These are phyloP conservation scores for Penicillium chermesinum DNA, from an alignment of 495 filamentous ascomycete species.

Conservation along the genomic window DNA sequence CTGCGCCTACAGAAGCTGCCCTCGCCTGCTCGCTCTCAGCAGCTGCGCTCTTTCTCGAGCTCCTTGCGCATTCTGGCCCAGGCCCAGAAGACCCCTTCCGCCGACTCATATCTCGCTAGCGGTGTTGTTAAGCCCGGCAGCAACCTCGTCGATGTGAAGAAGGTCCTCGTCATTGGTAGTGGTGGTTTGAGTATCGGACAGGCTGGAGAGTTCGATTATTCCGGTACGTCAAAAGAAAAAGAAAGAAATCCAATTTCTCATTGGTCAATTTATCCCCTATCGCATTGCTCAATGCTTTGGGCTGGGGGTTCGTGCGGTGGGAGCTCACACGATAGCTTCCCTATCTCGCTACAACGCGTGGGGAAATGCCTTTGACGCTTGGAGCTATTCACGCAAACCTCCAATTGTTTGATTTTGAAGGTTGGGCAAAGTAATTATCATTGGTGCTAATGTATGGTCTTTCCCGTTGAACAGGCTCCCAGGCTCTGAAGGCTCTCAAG, in stretches of 20 bases:
- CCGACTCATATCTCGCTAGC: slow-evolving; percentile 83
- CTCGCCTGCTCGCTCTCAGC: slow-evolving; percentile 37
- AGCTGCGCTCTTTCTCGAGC: slow-evolving; percentile 44
- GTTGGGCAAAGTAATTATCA: not conserved
- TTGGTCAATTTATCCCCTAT: not conserved
- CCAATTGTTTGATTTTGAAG: not conserved
- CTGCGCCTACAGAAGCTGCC: slow-evolving; percentile 39
- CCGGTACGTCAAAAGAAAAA: slow-evolving; percentile 55
- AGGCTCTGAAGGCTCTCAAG: slow-evolving; percentile 93
- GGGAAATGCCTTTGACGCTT: not conserved
- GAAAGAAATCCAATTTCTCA: too few species aligned
- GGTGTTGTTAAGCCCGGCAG: slow-evolving; percentile 69
- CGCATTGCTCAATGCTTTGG: not conserved
- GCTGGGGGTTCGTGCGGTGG: not conserved
- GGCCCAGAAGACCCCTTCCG: slow-evolving; percentile 66
- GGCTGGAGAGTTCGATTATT: slow-evolving; percentile 97
- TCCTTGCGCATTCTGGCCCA: slow-evolving; percentile 36
- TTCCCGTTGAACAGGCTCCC: slow-evolving; percentile 63
- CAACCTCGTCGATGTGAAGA: slow-evolving; percentile 86
- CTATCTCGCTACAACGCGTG: not conserved
- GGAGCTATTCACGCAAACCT: not conserved
- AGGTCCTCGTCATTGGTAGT: slow-evolving; percentile 88
- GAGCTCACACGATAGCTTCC: slow-evolving; percentile 5
- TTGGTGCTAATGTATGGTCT: not conserved
- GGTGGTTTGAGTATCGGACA: slow-evolving; percentile 95